Conservation (phyloP, 2,329 filamentous ascomycete genomes). For the Aquanectria penicillioides region DNA sequence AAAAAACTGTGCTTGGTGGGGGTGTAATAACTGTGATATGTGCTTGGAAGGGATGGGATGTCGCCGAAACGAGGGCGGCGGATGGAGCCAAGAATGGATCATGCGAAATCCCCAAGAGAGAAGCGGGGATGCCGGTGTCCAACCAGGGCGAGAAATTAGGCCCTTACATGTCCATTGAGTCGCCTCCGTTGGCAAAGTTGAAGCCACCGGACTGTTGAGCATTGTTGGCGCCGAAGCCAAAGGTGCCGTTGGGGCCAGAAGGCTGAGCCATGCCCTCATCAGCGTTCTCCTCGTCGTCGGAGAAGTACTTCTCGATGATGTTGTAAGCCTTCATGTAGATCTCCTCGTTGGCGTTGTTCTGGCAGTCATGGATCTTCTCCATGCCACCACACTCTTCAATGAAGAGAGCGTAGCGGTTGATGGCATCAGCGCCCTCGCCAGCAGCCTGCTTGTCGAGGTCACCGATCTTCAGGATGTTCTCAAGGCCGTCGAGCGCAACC, state of each 20-base stretch:
- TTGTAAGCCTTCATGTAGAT: constrained; percentile 99
- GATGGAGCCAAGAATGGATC: constrained; percentile 5
- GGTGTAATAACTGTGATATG: constrained; percentile 39
- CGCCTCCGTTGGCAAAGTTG: constrained; percentile 84
- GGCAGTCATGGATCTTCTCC: constrained; percentile 99
- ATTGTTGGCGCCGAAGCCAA: constrained; percentile 79
- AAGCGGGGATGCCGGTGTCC: constrained; percentile 1
- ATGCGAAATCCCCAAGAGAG: neutral
- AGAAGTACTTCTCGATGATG: constrained; percentile 99
- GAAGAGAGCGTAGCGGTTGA: constrained; percentile 97
- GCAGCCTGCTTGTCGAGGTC: constrained; percentile 96
- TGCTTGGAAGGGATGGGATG: constrained; percentile 30
- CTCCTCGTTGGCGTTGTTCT: constrained; percentile 99
- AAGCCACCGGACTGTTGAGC: constrained; percentile 79
- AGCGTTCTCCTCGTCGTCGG: constrained; percentile 94
- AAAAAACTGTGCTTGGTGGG: constrained; percentile 36
- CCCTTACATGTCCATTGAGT: constrained; percentile 73
- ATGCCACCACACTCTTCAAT: constrained; percentile 99
- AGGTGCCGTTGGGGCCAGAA: constrained; percentile 76
- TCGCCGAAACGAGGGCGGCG: constrained; percentile 20
- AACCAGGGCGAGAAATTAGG: constrained; percentile 6
- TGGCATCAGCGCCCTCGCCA: constrained; percentile 76
- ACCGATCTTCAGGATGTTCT: constrained; percentile 99
- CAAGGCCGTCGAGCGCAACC: constrained; percentile 94
- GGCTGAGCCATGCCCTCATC: constrained; percentile 76